Base-by-base conservation (phyloP, 441 rosid genomes). In the Erysimum pusillum region DNA sequence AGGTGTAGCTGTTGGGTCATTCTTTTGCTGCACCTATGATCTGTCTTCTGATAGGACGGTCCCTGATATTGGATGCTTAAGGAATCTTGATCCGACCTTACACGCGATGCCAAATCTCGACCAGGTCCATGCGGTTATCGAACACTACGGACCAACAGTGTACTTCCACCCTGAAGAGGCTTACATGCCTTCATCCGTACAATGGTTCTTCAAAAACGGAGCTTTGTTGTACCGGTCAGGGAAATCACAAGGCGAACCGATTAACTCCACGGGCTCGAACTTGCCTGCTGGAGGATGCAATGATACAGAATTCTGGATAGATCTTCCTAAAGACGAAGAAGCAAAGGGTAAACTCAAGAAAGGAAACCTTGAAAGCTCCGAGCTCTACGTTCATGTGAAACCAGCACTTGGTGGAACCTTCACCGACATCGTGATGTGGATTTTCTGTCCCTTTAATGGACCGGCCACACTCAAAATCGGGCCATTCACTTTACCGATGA, bases 361-460 rank as follows among this genome's bases (percentile, higher is more conserved):
- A 36, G 94, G 92, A 25, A 81, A 87, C 60, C 61, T 88, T 5
- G 88, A 90, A 69, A 90, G 83, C 49, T 85, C 90, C 0, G 89
- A 88, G 77, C 86, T 88, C 15, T 88, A 90, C 74, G 87, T 88
- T 59, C 94, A 90, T 65, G 85, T 88, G 17, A 90, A 90, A 74
- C 94, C 92, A 58, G 87, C 87, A 14, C 64, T 86, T 1, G 94
- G 94, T 44, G 92, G 92, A 58, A 84, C 89, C 32, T 90, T 87
- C 79, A 88, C 94, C 0, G 94, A 90, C 67, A 77, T 90, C 0
- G 89, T 63, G 17, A 90, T 90, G 92, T 90, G 94, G 94, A 74
- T 88, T 14, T 90, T 88, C 76, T 87, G 90, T 22, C 94, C 94
- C 56, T 88, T 90, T 70, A 90, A 90, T 66, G 92, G 94, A 25